Conservation (phyloP, 192 early-diverging fungal species). For the Fimicolochytrium jonesii region DNA sequence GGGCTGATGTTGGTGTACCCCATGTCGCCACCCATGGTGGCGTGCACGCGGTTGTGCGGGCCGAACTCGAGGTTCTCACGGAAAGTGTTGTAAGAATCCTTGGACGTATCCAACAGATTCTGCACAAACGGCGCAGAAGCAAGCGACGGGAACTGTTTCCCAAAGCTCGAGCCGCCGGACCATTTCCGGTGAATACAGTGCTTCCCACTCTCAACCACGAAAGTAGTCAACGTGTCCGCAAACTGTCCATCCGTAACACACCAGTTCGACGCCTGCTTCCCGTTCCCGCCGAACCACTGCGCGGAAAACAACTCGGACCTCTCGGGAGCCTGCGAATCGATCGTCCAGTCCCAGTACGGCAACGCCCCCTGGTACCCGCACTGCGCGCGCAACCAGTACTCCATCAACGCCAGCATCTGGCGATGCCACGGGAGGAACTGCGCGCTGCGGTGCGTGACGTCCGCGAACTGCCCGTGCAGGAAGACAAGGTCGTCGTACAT, state of each 20-base stretch:
- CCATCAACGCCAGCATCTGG: conserved; percentile 15
- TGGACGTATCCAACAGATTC: not conserved
- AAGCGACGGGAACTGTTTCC: not conserved
- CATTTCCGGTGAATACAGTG: not conserved
- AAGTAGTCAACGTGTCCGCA: not conserved
- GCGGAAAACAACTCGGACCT: conserved; percentile 1
- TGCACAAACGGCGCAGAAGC: not conserved
- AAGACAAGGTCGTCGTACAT: conserved; percentile 28
- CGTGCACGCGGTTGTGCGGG: conserved; percentile 27
- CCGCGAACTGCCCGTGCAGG: conserved; percentile 1
- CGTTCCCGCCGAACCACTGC: conserved; percentile 21
- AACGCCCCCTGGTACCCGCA: conserved; percentile 16
- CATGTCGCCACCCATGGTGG: conserved; percentile 31
- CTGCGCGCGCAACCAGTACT: conserved; percentile 12
- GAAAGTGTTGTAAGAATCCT: conserved; percentile 19
- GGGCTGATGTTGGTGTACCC: not conserved
- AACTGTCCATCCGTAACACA: conserved; percentile 13
- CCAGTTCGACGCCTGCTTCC: not conserved
- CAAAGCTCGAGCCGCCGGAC: not conserved
- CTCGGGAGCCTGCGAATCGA: conserved; percentile 44
- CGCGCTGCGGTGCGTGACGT: not conserved
- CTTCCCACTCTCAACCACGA: not conserved
- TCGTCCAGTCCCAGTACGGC: conserved; percentile 65
- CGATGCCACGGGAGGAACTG: conserved; percentile 43
- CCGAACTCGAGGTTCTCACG: conserved; percentile 15